A percentile compares a stretch with the other conserved stretches of the same genome.
These are phyloP conservation scores for Endoconidiophora laricicola DNA, from an alignment of 2,329 filamentous ascomycete genomes.

Conservation along the genomic window DNA sequence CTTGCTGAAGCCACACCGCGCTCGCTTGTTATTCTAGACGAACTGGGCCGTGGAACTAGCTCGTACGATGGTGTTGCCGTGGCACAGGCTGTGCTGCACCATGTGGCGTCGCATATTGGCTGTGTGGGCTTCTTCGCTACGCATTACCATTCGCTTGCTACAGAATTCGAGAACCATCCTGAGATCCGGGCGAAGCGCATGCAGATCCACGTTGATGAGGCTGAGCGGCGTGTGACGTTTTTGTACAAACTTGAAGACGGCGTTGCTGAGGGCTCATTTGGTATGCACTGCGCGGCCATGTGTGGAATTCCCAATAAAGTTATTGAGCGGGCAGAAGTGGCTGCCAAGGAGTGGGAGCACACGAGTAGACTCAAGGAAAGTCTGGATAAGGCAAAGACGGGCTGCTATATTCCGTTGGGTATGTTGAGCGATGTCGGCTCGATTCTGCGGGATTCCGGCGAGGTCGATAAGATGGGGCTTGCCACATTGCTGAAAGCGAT, in stretches of 20 bases:
- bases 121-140: slow-evolving; percentile 95
- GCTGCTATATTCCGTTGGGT: slow-evolving; percentile 69
- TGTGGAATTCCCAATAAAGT: slow-evolving; percentile 77
- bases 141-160: slow-evolving; percentile 86
- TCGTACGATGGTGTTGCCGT: slow-evolving; percentile 95
- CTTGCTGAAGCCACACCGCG: slow-evolving; percentile 83
- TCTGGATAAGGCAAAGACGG: slow-evolving; percentile 61
- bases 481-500: slow-evolving; percentile 45
- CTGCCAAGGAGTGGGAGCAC: slow-evolving; percentile 87
- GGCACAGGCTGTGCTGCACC: slow-evolving; percentile 91
- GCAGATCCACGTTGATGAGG: slow-evolving; percentile 86
- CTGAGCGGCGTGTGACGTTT: slow-evolving; percentile 77
- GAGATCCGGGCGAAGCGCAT: slow-evolving; percentile 78
- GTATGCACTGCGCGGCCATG: slow-evolving; percentile 98
- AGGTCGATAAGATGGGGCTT: slow-evolving; percentile 34
- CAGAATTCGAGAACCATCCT: slow-evolving; percentile 78
- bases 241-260: slow-evolving; percentile 86
- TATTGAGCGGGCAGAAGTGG: slow-evolving; percentile 73
- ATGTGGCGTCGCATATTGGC: slow-evolving; percentile 82
- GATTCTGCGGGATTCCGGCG: slow-evolving; percentile 44
- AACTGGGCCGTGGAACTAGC: slow-evolving; percentile 83
- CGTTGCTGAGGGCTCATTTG: slow-evolving; percentile 89
- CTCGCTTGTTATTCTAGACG: slow-evolving; percentile 90
- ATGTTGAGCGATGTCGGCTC: slow-evolving; percentile 76
- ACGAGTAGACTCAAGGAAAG: slow-evolving; percentile 81